Conservation (phyloP, 2,329 filamentous ascomycete genomes). For the Lachnellula arida region DNA sequence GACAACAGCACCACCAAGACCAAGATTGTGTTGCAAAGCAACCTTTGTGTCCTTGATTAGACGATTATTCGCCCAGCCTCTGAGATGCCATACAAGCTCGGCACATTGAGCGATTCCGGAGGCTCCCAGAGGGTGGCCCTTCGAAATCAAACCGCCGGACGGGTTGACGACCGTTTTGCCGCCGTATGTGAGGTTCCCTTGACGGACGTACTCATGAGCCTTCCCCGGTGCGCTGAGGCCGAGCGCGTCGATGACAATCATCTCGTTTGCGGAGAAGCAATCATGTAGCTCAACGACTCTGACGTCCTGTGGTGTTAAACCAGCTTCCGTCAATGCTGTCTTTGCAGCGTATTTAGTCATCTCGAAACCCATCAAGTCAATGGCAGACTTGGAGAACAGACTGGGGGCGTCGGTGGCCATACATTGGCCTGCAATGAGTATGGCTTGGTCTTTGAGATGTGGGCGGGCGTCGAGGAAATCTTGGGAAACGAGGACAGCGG, state of each 20-base stretch:
- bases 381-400: conserved; percentile 74
- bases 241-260: conserved; percentile 83
- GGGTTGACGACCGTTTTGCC: conserved; percentile 77
- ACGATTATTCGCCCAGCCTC: conserved; percentile 94
- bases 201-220: conserved; percentile 85
- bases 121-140: conserved; percentile 90
- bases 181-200: conserved; percentile 88
- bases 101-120: conserved; percentile 95
- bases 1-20: conserved; percentile 84
- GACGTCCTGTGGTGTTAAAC: conserved; percentile 62
- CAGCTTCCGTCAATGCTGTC: conserved; percentile 69
- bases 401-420: conserved; percentile 78
- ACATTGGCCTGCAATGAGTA: conserved; percentile 83
- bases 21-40: conserved; percentile 88
- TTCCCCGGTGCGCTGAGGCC: conserved; percentile 74
- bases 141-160: conserved; percentile 89
- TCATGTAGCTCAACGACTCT: conserved; percentile 91
- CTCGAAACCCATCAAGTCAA: conserved; percentile 84
- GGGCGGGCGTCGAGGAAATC: conserved; percentile 81
- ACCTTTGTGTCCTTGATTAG: conserved; percentile 62
- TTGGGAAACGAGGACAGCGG: conserved; percentile 84
- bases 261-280: conserved; percentile 94
- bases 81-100: conserved; percentile 90
- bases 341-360: conserved; percentile 72
- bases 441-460: conserved; percentile 74